Percentiles rank a stretch among this genome's conserved stretches.
Evolutionary conservation across 2,329 filamentous ascomycete genomes (phyloP).

Genomic region (Fusarium brachygibbosum): DNA sequence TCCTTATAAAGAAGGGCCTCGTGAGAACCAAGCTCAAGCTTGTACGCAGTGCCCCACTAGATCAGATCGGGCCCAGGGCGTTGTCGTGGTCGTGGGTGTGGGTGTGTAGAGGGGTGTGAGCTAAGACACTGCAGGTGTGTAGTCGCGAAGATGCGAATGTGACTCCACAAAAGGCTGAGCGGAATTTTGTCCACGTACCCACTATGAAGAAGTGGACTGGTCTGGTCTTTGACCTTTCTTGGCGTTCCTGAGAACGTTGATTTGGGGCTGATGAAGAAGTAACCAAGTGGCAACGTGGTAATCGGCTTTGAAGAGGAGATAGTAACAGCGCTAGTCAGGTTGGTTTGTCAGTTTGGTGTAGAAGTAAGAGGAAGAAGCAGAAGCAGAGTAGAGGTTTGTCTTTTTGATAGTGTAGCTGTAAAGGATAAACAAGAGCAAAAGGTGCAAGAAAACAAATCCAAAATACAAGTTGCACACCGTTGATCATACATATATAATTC

Average conservation of each 20-base stretch:
- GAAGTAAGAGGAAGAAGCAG: neutral
- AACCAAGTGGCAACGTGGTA: conserved; percentile 29
- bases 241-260: conserved; percentile 42
- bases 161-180: conserved; percentile 48
- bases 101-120: neutral
- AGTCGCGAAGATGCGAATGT: conserved; percentile 40
- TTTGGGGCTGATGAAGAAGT: conserved; percentile 27
- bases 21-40: conserved; percentile 44
- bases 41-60: conserved; percentile 48
- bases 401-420: neutral
- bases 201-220: conserved; percentile 35
- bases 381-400: neutral
- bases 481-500: conserved; percentile 48
- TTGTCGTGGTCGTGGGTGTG: neutral
- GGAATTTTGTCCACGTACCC: conserved; percentile 48
- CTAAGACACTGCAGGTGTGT: conserved; percentile 4
- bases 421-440: conserved; percentile 17
- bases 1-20: conserved; percentile 41
- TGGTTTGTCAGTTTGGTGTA: conserved; percentile 24
- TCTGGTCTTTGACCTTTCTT: conserved; percentile 42
- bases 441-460: conserved; percentile 10
- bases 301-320: conserved; percentile 22
- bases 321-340: conserved; percentile 28
- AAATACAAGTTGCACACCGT: conserved; percentile 33
- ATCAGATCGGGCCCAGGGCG: conserved; percentile 48